Evolutionary conservation across 1,139 yeast species (phyloP), one percentile per base, ranked within the genome.

Genomic region (Protomyces inouyei): DNA sequence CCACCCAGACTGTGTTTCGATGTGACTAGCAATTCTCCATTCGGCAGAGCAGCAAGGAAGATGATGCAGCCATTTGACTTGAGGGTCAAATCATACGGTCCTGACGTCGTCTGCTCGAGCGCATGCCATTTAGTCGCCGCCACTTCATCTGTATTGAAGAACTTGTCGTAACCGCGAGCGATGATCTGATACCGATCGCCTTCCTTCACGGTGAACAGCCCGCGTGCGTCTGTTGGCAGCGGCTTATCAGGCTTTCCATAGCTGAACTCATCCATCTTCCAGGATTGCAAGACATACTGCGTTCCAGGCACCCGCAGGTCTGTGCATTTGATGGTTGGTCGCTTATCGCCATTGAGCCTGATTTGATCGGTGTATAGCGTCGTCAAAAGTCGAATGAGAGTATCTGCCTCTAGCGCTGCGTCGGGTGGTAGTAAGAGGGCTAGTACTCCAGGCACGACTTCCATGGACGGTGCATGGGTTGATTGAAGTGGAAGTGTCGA

Each of bases 1-100:
- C 79, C 78, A 0, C 97, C 98, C 0, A 96, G 87, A 0, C 95
- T 85, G 72, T 91, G 95, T 71, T 93, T 93, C 10, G 97, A 88
- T 68, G 97, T 90, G 14, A 79, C 79, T 0, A 91, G 88, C 3
- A 93, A 80, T 25, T 59, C 48, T 0, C 96, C 96, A 70, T 85
- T 86, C 3, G 78, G 78, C 21, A 89, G 76, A 0, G 95, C 97
- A 1, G 96, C 81, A 16, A 93, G 81, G 67, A 95, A 84, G 1
- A 89, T 85, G 67, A 95, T 91, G 72, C 98, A 93, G 0, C 99
- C 99, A 72, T 93, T 95, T 67, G 95, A 96, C 73, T 93, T 93
- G 51, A 87, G 79, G 0, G 97, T 85, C 3, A 91, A 82, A 21
- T 82, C 84, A 73, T 87, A 93, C 0, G 97, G 97, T 0, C 97